Conservation (phyloP, 1,139 yeast genomes). For the Debaryomyces robertsiae region DNA sequence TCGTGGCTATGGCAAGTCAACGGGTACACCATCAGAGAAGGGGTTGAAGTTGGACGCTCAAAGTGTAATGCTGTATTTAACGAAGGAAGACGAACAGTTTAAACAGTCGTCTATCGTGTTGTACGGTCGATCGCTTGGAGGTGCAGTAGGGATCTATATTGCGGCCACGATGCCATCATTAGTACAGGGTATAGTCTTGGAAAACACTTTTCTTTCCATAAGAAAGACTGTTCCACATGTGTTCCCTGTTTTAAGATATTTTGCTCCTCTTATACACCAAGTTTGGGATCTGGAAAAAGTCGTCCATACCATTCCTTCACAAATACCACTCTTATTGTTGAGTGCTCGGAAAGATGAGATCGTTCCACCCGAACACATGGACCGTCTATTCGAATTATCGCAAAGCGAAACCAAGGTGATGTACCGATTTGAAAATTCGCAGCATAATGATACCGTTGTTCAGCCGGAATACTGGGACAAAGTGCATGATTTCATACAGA, state of each 20-base stretch:
- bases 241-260: constrained; percentile 65
- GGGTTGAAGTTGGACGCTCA: constrained; percentile 88
- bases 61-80: constrained; percentile 63
- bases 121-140: constrained; percentile 92
- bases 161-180: constrained; percentile 57
- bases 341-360: constrained; percentile 84
- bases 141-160: constrained; percentile 88
- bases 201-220: constrained; percentile 82
- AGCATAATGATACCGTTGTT: constrained; percentile 78
- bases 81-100: constrained; percentile 53
- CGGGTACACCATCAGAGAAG: constrained; percentile 73
- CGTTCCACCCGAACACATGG: constrained; percentile 89
- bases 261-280: constrained; percentile 71
- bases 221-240: constrained; percentile 81
- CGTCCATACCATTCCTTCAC: constrained; percentile 52
- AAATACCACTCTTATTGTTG: constrained; percentile 68
- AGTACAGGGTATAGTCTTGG: constrained; percentile 70
- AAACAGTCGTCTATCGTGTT: constrained; percentile 59
- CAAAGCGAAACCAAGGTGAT: constrained; percentile 49
- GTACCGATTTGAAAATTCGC: constrained; percentile 57
- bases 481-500: constrained; percentile 56
- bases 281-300: constrained; percentile 78
- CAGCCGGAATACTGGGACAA: constrained; percentile 77
- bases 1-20: constrained; percentile 88
- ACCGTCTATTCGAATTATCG: constrained; percentile 53